Conservation (phyloP, 257 asterid genomes). For the Cruciata laevipes region DNA sequence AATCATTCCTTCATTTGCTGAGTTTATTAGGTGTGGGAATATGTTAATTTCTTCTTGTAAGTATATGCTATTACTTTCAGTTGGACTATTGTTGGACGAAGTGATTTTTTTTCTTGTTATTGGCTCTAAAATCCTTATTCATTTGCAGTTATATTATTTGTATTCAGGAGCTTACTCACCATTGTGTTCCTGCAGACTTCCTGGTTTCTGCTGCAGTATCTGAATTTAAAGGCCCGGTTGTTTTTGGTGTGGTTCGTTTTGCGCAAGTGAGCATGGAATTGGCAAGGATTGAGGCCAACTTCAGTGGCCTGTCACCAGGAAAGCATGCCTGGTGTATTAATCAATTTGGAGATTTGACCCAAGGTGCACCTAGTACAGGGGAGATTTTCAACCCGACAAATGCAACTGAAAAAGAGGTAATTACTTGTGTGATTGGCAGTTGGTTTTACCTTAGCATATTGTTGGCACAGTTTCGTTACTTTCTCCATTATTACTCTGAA, state of each 20-base stretch:
- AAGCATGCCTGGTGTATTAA: constrained; percentile 84
- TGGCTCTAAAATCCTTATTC: background rate
- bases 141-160: background rate
- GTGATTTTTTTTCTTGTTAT: background rate
- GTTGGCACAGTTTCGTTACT: background rate
- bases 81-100: background rate
- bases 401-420: constrained; percentile 32
- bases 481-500: background rate
- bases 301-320: constrained; percentile 84
- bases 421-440: constrained; percentile 8
- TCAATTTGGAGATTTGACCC: constrained; percentile 83
- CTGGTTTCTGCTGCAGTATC: constrained; percentile 84
- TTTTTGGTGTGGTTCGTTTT: constrained; percentile 81
- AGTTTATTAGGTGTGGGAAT: background rate
- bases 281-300: constrained; percentile 80
- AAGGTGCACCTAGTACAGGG: constrained; percentile 89
- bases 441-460: background rate
- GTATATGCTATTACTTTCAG: background rate
- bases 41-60: background rate
- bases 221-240: constrained; percentile 81
- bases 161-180: background rate
- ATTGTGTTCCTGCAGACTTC: constrained; percentile 50
- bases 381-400: constrained; percentile 53
- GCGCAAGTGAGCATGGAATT: constrained; percentile 90
- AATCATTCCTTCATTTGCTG: background rate